Base-by-base conservation (phyloP, 2,329 filamentous ascomycete species). In the Fusarium sp. region DNA sequence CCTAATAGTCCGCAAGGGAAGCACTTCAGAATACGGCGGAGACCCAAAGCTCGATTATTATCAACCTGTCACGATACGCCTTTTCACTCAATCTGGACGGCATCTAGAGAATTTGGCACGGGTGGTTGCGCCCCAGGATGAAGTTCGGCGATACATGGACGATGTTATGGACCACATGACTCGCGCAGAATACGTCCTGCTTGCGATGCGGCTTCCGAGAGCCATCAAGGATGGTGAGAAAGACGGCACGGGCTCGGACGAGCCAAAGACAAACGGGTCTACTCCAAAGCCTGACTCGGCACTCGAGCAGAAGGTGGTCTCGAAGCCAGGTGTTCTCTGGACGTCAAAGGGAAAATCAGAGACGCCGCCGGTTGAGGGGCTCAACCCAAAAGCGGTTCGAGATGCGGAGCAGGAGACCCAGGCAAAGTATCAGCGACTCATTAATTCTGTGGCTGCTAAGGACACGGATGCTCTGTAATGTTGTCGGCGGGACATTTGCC, bases 1-100 rank as follows among this genome's bases (percentile, higher is more conserved):
- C 75, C 83, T 96, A 11, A 89, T 95, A 63, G 91, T 93, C 7
- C 90, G 92, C 51, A 91, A 91, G 77, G 92, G 90, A 31, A 91
- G 89, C 71, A 84, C 83, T n/a, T 87, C 89, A 2, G 90, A 92
- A 71, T 89, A 90, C 62, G 85, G 87, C 60, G 88, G 87, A n/a
- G 88, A 91, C 66, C 88, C 88, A 1, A 81, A 84, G 9, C 80
- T 91, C 12, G 90, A 94, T 73, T 94, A 92, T 79, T 95, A 94
- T 76, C 91, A 95, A 71, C 92, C 93, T 2, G 86, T 95, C 30
- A 91, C 87, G 0, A 86, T 92, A 55, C 86, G 89, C 16, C 78
- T 92, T 27, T 86, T 85, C 60, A 84, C 88, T 0, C 81, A 82
- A 11, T 83, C 84, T 36, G 86, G 86, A 2, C 86, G 87, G 46